Evolutionary conservation across 306 rosid species (phyloP), one percentile per base, ranked within the genome.

Genomic region (barrel medic (Medicago truncatula)): DNA sequence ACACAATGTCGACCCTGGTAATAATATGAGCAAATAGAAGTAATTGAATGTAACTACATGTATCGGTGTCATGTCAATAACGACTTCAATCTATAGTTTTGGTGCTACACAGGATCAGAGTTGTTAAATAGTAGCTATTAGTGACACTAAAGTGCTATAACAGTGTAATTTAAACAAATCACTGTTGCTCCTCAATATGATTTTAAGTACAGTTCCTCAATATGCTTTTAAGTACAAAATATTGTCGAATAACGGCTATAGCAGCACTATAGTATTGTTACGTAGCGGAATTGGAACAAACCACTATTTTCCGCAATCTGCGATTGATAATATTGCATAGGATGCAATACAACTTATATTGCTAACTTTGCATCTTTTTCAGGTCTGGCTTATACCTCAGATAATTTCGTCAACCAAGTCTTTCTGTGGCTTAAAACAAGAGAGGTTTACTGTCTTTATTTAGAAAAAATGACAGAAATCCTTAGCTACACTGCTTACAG

Each of bases 401-500:
- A 59, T 76, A 66, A 16, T 65, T 57, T 74, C 56, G 59, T 53
- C 80, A 34, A 54, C 74, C 74, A 59, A 70, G 67, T 78, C 49
- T 61, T 78, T 81, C 40, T 71, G 66, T 71, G 77, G 82, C 74
- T 43, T 71, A 76, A 58, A 71, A 11, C 68, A 28, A 53, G 71
- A 18, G 46, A 52, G 39, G 41, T 60, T 82, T 70, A 70, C 65
- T 39, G 56, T 66, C 76, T 70, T 53, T 75, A n/a, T 78, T 85
- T 63, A 74, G 63, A 28, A 25, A 87, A 80, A 83, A 93, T 93
- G 97, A 72, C 81, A 71, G 83, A 86, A 82, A 74, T 83, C 79
- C 78, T 87, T 76, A 83, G 87, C 77, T 78, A 83, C 82, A 86
- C 90, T 1, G 97, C 89, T 49, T 85, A 38, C 82, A 80, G 83